Base-by-base conservation (phyloP, 768 basidiomycete species). In the Termitomyces sp. region DNA sequence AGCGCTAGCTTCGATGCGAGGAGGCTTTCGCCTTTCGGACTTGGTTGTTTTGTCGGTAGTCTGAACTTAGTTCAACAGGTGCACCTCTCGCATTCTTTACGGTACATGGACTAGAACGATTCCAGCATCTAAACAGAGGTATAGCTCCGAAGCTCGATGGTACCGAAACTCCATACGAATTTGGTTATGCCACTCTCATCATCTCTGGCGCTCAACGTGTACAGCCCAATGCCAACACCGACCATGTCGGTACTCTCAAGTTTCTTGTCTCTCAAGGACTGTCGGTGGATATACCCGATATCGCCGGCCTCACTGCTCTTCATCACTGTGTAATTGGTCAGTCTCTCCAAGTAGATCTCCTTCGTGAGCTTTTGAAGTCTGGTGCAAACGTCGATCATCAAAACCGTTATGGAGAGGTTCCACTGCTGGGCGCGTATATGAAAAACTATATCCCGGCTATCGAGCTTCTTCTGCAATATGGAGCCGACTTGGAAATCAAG, bases 321-420 rank as follows among this genome's bases (percentile, higher is more conserved):
- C 75, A 80, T 47, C 82, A 83, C 63, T 69, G 73, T 0, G 74
- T 75, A 8, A 73, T 72, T 5, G 68, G 69, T 0, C 62, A 64
- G 0, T 20, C 46, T 1, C 65, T 69, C 0, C 62, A 70, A 27
- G 44, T 67, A 8, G 69, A 72, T 12, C 65, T 82, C 20, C 67
- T 70, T 0, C 74, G 73, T 14, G 58, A 70, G 16, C 68, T 86
- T 24, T 57, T 85, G n/a, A 67, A 74, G 55, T 67, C 69, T 13
- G 81, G 80, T 2, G 83, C 82, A 4, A 72, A 83, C 57, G 74
- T 78, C 8, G 77, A 86, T 61, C 70, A 73, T 6, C 81, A 73
- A 59, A 80, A 79, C 50, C 74, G 76, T 14, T 82, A 78, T 55
- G 83, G 83, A 1, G 75, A 75, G 54, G 74, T 80, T 0, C 68